Base-by-base conservation (phyloP, 2,329 filamentous ascomycete genomes). In the Knoxdaviesia proteae region DNA sequence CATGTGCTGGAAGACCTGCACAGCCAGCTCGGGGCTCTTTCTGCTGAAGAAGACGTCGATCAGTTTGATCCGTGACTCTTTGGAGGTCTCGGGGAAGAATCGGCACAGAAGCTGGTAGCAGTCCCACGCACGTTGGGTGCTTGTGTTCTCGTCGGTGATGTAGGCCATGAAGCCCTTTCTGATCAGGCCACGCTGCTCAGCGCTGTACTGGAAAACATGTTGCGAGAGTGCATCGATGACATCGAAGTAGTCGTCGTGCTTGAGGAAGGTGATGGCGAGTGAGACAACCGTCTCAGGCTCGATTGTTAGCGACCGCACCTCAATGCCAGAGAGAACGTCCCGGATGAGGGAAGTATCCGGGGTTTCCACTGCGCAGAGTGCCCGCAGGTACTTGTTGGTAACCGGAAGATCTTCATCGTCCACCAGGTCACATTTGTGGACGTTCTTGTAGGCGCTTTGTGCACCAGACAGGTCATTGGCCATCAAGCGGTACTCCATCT, bases 1-100 rank as follows among this genome's bases (percentile, higher is more conserved):
- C 87, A 96, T 96, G 56, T 94, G 84, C 9, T 82, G 82, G 58
- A 98, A 94, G 34, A 93, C 76, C 47, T 86, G 69, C 39, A 75
- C 76, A 3, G 83, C 87, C 70, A 94, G 86, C 52, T 96, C 87
- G 8, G 83, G 69, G 7, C 86, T 75, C 32, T 72, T 68, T 36
- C 84, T 77, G 6, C 68, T 61, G 54, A 92, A 93, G 60, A 96
- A 94, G 29, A 71, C 66, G 29, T 77, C 69, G 82, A 98, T 93
- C 38, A 94, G 65, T 31, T 67, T 59, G 9, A 77, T 74, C 7
- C 88, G 79, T 41, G 71, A 65, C 3, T 67, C 62, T 5, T 74
- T 65, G n/a, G 72, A 65, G 1, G 78, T 78, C 52, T 80, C 76
- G 6, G 71, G 67, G 56, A 79, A 78, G 54, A 73, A 71, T 44